Evolutionary conservation across 345 rosid genomes (phyloP).

Genomic region (Eucalyptus virginea): DNA sequence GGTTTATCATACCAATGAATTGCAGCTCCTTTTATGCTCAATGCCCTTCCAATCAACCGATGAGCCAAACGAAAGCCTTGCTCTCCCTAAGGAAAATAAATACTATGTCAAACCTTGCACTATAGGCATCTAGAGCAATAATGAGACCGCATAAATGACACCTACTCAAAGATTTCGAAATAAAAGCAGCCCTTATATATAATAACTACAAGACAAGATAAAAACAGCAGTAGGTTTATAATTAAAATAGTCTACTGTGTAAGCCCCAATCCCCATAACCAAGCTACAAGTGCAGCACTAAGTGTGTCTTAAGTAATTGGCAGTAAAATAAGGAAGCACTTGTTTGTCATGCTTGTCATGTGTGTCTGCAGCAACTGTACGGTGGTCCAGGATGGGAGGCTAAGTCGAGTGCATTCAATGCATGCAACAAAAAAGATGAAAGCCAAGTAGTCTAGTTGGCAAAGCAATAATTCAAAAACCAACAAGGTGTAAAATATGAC

Average conservation of each 20-base stretch:
- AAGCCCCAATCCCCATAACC: background rate
- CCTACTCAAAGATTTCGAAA: background rate
- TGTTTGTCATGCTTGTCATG: background rate
- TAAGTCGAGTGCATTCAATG: background rate
- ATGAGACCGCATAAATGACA: background rate
- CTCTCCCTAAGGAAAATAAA: constrained; percentile 41
- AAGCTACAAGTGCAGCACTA: background rate
- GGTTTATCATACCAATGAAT: constrained; percentile 98
- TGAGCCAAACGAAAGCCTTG: constrained; percentile 62
- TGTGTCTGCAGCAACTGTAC: background rate
- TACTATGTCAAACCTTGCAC: background rate
- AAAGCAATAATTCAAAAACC: background rate
- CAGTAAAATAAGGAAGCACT: background rate
- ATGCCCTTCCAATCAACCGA: constrained; percentile 53
- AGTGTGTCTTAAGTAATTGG: background rate
- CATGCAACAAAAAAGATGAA: background rate
- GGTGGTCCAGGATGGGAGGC: background rate
- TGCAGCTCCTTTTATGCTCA: constrained; percentile 56
- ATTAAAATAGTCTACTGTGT: background rate
- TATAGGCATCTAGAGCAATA: background rate
- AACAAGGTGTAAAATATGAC: background rate
- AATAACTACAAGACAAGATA: background rate
- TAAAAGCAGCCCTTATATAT: background rate
- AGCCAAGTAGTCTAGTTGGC: background rate
- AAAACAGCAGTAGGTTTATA: background rate